Percentiles rank a stretch among this genome's conserved stretches.
phyloP scores from a whole-genome alignment of 352 stramenopile genomes.

The Globisporangium solare region DNA sequence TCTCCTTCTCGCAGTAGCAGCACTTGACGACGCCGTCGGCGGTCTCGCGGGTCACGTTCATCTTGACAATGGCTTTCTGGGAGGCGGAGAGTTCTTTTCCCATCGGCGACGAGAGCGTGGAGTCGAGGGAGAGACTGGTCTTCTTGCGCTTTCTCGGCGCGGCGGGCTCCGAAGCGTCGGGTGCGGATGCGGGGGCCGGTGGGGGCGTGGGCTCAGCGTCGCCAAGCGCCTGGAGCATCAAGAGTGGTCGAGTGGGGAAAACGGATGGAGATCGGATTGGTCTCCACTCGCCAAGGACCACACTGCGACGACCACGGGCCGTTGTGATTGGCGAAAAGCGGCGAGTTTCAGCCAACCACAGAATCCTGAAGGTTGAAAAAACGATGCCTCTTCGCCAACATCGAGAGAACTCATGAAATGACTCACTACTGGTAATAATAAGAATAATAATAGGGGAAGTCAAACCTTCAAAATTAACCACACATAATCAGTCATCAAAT shows the following conservation, averaged over 20 bases:
- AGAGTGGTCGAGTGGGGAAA: neutral
- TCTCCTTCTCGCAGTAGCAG: slow-evolving; percentile 83
- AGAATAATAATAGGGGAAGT: too few species aligned
- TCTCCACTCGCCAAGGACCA: neutral
- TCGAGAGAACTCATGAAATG: too few species aligned
- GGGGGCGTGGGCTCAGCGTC: slow-evolving; percentile 16
- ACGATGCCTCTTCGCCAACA: neutral
- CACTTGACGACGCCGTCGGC: slow-evolving; percentile 69
- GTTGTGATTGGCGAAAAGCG: neutral
- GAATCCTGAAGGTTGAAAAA: too few species aligned
- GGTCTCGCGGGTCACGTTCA: slow-evolving; percentile 62
- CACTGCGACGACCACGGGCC: neutral
- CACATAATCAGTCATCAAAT: too few species aligned
- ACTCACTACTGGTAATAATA: too few species aligned
- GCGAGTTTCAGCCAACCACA: neutral
- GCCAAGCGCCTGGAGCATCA: slow-evolving; percentile 42
- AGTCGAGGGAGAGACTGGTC: neutral
- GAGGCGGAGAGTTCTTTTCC: slow-evolving; percentile 61
- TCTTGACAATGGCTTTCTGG: slow-evolving; percentile 73
- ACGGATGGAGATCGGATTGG: neutral
- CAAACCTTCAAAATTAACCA: too few species aligned
- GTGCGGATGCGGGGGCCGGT: neutral
- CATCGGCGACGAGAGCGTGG: slow-evolving; percentile 17
- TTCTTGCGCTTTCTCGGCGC: slow-evolving; percentile 10
- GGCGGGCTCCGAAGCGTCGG: neutral